Evolutionary conservation across 495 filamentous ascomycete species (phyloP), one percentile per base, ranked within the genome.

Genomic region (Tuber calosporum): DNA sequence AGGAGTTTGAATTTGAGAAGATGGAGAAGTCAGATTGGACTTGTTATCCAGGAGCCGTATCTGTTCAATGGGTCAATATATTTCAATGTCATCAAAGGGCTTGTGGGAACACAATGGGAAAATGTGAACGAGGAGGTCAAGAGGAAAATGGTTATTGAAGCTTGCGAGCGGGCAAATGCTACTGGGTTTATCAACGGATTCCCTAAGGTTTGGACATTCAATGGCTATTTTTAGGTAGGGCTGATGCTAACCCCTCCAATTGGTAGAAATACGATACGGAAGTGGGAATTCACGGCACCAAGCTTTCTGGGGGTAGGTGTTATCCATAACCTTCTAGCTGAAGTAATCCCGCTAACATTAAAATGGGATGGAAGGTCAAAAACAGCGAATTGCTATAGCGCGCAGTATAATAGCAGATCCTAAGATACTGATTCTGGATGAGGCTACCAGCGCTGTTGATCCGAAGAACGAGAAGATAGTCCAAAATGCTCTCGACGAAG

Each of bases 341-440:
- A 43, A 26, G 0, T 3, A 36, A 30, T 37, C 1, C 6, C 13
- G n/a, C 39, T 39, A 43, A 40, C 19, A 69, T 17, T 34, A 15
- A 17, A n/a, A 4, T 39, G 40, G 37, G 22, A 39, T 15, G 1
- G 20, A 38, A 39, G 76, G 76, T 6, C 74, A 78, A 53, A 76
- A 77, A n/a, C 73, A 76, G 38, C 70, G 73, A 9, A 78, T 76
- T 43, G 76, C 90, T 15, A 88, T 93, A 70, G 90, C 91, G 1
- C 84, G 91, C 34, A 89, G 88, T 37, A 87, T 93, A 40, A 86
- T 96, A 71, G 91, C 92, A 79, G 86, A 92, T 68, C 92, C 93
- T 0, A 87, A 88, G n/a, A 90, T 97, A 72, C 83, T 97, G 7
- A 89, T 96, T 42, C 83, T 97, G 9, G 92, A 96, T 79, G 93